These are phyloP conservation scores for Aspergillus ostianus DNA, from an alignment of 495 filamentous ascomycete genomes.

Conservation along the genomic window DNA sequence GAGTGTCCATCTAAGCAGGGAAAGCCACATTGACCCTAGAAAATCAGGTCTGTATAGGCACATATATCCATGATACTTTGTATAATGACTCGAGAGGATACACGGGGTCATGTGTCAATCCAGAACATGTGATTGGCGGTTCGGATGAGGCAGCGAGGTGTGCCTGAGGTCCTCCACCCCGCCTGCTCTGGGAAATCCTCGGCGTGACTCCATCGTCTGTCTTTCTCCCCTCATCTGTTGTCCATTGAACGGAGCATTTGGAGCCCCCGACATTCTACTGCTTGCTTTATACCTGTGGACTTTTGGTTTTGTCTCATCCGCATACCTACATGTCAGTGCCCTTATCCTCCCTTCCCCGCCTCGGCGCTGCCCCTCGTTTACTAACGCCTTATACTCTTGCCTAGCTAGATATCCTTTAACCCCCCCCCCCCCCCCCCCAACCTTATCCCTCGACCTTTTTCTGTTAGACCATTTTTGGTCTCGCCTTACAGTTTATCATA, in stretches of 20 bases:
- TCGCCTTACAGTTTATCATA: background rate
- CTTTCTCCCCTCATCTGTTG: background rate
- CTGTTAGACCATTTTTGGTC: background rate
- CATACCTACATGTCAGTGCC: background rate
- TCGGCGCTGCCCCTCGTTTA: background rate
- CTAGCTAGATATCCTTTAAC: background rate
- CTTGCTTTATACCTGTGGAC: too few relatives aligned
- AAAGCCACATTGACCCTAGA: too few relatives aligned
- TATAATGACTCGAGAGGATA: too few relatives aligned
- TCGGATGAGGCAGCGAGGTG: background rate
- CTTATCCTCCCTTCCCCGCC: background rate
- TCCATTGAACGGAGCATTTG: background rate
- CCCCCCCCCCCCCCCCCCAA: too few relatives aligned
- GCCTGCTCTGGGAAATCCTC: slow-evolving; percentile 7
- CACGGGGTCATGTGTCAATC: slow-evolving; percentile 1
- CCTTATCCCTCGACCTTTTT: background rate
- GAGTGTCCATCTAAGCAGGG: too few relatives aligned
- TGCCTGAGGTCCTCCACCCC: slow-evolving; percentile 3
- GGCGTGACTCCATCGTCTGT: slow-evolving; percentile 1
- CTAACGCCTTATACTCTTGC: background rate
- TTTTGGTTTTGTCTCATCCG: too few relatives aligned
- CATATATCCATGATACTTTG: too few relatives aligned
- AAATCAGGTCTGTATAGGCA: too few relatives aligned
- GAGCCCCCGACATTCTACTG: background rate
- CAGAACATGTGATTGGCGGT: background rate